phyloP scores from a whole-genome alignment of 75 land plant species.

The Pinus albicaulis region DNA sequence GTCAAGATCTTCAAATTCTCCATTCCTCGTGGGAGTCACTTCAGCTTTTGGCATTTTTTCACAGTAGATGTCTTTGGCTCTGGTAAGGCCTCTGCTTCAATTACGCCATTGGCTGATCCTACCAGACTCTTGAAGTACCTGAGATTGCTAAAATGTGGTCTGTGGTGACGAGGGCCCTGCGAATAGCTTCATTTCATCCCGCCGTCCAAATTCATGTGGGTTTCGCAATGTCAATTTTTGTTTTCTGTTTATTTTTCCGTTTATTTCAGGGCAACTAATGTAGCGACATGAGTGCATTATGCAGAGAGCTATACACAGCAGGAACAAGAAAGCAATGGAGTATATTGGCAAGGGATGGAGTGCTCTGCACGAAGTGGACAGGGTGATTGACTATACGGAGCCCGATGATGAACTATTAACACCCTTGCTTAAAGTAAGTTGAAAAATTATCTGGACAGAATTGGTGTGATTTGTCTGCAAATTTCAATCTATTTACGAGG shows the following conservation, averaged over 20 bases:
- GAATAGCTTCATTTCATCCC: neutral
- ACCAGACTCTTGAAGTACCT: too few relatives aligned
- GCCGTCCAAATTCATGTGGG: neutral
- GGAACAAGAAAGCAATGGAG: conserved; percentile 70
- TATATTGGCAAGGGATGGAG: conserved; percentile 72
- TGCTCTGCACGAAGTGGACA: conserved; percentile 66
- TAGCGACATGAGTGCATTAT: neutral
- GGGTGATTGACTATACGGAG: conserved; percentile 55
- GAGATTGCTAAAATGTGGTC: neutral
- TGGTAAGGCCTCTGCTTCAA: too few relatives aligned
- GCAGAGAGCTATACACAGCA: conserved; percentile 57
- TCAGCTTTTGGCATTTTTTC: too few relatives aligned
- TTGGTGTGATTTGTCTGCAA: neutral
- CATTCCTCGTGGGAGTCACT: too few relatives aligned
- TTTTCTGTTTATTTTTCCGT: too few relatives aligned
- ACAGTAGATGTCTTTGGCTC: too few relatives aligned
- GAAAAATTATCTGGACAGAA: neutral
- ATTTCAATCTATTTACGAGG: neutral
- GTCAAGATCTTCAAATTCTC: too few relatives aligned
- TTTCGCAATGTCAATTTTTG: too few relatives aligned
- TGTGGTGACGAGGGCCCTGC: neutral
- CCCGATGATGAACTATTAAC: conserved; percentile 53
- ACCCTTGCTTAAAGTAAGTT: conserved; percentile 65
- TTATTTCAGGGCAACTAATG: too few relatives aligned
- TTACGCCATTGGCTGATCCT: too few relatives aligned